A percentile compares a stretch with the other conserved stretches of the same genome.
These are phyloP conservation scores for Penicillium digitatum DNA, from an alignment of 2,329 filamentous ascomycete species.

Conservation along the genomic window DNA sequence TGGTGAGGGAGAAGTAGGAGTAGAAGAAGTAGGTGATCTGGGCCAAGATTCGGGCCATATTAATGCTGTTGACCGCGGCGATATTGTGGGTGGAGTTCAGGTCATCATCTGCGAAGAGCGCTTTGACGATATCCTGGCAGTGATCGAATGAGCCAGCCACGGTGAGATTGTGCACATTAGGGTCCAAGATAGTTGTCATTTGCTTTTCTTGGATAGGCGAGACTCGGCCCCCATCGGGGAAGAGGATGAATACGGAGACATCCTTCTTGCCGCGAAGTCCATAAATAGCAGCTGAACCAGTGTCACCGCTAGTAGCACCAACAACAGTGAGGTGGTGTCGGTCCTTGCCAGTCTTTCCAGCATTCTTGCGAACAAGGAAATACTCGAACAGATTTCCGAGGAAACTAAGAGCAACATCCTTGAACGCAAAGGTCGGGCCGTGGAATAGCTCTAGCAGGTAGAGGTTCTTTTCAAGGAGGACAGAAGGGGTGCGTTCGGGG, in stretches of 20 bases:
- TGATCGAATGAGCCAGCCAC: constrained; percentile 93
- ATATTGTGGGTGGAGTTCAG: constrained; percentile 80
- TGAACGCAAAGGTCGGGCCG: constrained; percentile 92
- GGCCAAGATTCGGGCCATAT: constrained; percentile 89
- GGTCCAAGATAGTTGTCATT: constrained; percentile 86
- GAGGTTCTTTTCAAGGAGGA: constrained; percentile 69
- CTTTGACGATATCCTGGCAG: constrained; percentile 95
- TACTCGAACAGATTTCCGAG: constrained; percentile 78
- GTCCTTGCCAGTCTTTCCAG: constrained; percentile 48
- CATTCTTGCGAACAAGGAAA: constrained; percentile 45
- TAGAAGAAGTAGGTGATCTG: constrained; percentile 98
- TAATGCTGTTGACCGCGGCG: constrained; percentile 94
- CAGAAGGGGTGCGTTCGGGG: constrained; percentile 61
- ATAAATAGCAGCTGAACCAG: constrained; percentile 93
- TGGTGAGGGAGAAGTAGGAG: constrained; percentile 75
- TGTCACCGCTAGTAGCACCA: constrained; percentile 80
- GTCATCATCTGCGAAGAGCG: constrained; percentile 79
- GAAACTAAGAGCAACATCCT: constrained; percentile 90
- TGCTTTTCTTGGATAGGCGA: constrained; percentile 81
- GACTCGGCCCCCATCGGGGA: constrained; percentile 85
- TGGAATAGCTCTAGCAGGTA: constrained; percentile 94
- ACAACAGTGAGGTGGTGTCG: constrained; percentile 81
- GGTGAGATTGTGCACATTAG: constrained; percentile 87
- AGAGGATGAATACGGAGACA: constrained; percentile 91
- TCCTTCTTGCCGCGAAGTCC: constrained; percentile 93